Evolutionary conservation across 805 yeast genomes (phyloP), one percentile per base, ranked within the genome.

Genomic region (Pichia heedii): DNA sequence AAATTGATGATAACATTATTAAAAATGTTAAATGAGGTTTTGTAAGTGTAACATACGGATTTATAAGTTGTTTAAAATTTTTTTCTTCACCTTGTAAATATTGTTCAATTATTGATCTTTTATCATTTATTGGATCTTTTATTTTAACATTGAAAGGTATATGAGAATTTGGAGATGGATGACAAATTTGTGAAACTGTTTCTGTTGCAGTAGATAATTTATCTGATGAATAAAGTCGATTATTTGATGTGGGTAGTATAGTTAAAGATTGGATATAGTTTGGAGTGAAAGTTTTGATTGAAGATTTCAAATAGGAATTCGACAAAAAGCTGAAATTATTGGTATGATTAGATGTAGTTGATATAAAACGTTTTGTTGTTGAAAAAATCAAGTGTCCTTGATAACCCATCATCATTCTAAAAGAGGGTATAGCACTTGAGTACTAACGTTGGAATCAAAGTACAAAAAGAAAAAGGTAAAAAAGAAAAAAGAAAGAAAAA

Each of bases 1-100:
- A 87, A 54, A 93, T 87, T 0, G 96, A 83, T 42, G 96, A 84
- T 19, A 93, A 68, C 61, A 90, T 94, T 13, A 93, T 95, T 33
- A 93, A 66, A 7, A 88, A 76, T 0, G 97, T 85, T 43, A 93
- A 71, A 44, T 87, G 74, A 15, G 98, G 98, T 62, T 93, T 93
- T 4, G 96, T 77, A n/a, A 93, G 71, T 47, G 85, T 85, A 10
- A 87, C 42, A 56, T 86, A 88, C 1, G 88, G 83, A 21, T 71
- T 70, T 0, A 73, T 57, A n/a, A 69, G 37, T 41, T 70, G 65
- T 50, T 63, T 70, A 33, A 68, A 54, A 4, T 61, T 44, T 24
- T 52, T 43, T 30, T 53, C 49, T 20, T 59, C 56, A 20, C 60
- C 61, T 7, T 48, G 53, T 16, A 60, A 41, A 18, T 48, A 47